Percentiles rank a stretch among this genome's conserved stretches.
Conservation (phyloP, 2,329 filamentous ascomycete genomes). For the Colletotrichum caudatum region DNA sequence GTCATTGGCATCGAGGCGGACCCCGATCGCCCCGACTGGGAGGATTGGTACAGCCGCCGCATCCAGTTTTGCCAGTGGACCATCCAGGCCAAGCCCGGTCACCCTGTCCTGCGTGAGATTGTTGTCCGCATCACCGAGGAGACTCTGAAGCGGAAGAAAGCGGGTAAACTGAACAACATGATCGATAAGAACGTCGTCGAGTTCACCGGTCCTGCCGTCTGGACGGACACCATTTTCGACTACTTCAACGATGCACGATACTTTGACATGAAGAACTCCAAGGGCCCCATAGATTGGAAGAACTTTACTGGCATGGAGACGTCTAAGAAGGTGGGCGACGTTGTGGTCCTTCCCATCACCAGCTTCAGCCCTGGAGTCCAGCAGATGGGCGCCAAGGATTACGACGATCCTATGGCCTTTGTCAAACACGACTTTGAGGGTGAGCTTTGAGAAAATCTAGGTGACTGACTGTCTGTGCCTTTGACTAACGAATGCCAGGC, state of each 20-base stretch:
- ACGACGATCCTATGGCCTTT: slow-evolving; percentile 95
- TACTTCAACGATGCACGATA: slow-evolving; percentile 94
- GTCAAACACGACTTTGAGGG: slow-evolving; percentile 98
- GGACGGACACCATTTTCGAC: slow-evolving; percentile 92
- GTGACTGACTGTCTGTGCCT: not conserved
- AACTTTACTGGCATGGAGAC: slow-evolving; percentile 90
- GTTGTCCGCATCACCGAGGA: slow-evolving; percentile 88
- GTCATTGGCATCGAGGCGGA: slow-evolving; percentile 97
- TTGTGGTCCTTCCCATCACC: slow-evolving; percentile 93
- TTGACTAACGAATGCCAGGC: slow-evolving; percentile 58
- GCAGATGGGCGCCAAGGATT: slow-evolving; percentile 91
- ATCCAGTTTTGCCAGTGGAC: slow-evolving; percentile 99
- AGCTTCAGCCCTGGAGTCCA: slow-evolving; percentile 95
- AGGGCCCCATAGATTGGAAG: slow-evolving; percentile 81
- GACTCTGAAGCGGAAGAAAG: slow-evolving; percentile 78
- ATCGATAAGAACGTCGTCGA: slow-evolving; percentile 84
- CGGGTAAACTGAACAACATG: slow-evolving; percentile 70
- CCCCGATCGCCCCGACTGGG: slow-evolving; percentile 92
- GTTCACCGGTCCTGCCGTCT: slow-evolving; percentile 92
- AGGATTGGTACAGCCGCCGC: slow-evolving; percentile 93
- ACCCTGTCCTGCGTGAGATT: slow-evolving; percentile 89
- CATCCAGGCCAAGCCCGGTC: slow-evolving; percentile 93
- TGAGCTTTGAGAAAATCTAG: slow-evolving; percentile 55
- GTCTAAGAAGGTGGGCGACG: slow-evolving; percentile 90
- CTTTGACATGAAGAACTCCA: slow-evolving; percentile 81